Base-by-base conservation (phyloP, 2,329 filamentous ascomycete species). In the Penicillium palitans region DNA sequence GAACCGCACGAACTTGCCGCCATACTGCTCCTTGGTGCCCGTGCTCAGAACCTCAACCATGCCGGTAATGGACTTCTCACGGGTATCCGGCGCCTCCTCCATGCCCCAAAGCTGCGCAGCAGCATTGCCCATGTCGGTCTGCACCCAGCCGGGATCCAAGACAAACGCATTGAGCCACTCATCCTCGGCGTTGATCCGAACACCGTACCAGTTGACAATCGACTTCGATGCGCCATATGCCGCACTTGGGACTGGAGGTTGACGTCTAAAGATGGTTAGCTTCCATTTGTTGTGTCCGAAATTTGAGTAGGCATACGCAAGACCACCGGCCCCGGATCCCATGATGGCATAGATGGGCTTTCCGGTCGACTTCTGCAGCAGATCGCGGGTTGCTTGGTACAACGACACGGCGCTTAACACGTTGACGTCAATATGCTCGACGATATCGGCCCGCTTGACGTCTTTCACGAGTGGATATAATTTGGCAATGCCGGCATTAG, bases 401-500 rank as follows among this genome's bases (percentile, higher is more conserved):
- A 70, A 66, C 27, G 54, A 66, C n/a, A 70, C 59, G 42, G 63
- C 68, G 10, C 72, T 72, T 42, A 71, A 55, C 1, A 71, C 66
- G 53, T 76, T 76, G 15, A 65, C 58, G 25, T 68, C 63, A 35
- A 70, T 66, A 21, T 63, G 59, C 15, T 56, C 57, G 13, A 60
- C 48, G 52, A 74, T 58, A 27, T 72, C 70, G 17, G 67, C 60
- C 17, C 63, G 37, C 29, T 66, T 70, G 44, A 72, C 65, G 7
- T 71, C 66, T 21, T 74, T 72, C 9, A 71, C 76, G 5, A 68
- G 61, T 4, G 67, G 68, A 44, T 55, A 65, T 10, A 58, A 25
- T 31, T 62, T 61, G 31, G 68, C 63, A 9, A 72, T 68, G 7
- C 72, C 74, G 6, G 76, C 73, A 61, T 77, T 78, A n/a, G 74